These are phyloP conservation scores for Myriosclerotinia duriaeana DNA, from an alignment of 2,329 filamentous ascomycete genomes.

Conservation along the genomic window DNA sequence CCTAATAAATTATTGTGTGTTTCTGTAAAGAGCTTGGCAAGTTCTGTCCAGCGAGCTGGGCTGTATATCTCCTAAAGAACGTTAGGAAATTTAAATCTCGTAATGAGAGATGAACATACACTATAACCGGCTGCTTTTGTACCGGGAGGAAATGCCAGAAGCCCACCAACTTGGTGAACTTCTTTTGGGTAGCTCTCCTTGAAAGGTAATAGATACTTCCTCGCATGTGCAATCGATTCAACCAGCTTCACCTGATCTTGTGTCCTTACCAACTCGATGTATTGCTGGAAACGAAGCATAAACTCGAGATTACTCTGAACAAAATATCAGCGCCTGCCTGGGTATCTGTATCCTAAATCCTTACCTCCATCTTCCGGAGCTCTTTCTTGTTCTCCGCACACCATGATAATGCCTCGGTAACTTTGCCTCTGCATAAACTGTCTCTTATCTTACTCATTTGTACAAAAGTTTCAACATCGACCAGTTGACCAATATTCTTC, in stretches of 20 bases:
- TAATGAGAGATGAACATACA: constrained; percentile 27
- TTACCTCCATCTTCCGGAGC: constrained; percentile 79
- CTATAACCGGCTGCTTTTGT: constrained; percentile 58
- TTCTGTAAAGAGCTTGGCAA: constrained; percentile 76
- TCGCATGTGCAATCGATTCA: constrained; percentile 79
- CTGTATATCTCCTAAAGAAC: constrained; percentile 66
- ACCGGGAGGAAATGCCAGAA: constrained; percentile 72
- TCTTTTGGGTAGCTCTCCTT: constrained; percentile 66
- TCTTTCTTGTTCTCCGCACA: constrained; percentile 92
- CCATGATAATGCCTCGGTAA: constrained; percentile 81
- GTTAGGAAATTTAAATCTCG: neutral
- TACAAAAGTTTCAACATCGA: constrained; percentile 86
- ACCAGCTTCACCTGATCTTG: constrained; percentile 62
- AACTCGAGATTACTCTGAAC: constrained; percentile 80
- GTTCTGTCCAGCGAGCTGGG: constrained; percentile 66
- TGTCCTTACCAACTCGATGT: constrained; percentile 81
- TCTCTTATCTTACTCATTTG: constrained; percentile 76
- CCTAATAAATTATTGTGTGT: constrained; percentile 86
- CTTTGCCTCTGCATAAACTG: constrained; percentile 67
- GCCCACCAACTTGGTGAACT: constrained; percentile 71
- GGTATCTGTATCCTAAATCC: constrained; percentile 32
- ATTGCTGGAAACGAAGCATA: constrained; percentile 89
- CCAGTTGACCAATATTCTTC: constrained; percentile 74
- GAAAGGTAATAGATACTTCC: constrained; percentile 74
- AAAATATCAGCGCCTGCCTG: neutral